Evolutionary conservation across 1,284 basidiomycete genomes (phyloP).

Genomic region (Fomitopsis palustris): DNA sequence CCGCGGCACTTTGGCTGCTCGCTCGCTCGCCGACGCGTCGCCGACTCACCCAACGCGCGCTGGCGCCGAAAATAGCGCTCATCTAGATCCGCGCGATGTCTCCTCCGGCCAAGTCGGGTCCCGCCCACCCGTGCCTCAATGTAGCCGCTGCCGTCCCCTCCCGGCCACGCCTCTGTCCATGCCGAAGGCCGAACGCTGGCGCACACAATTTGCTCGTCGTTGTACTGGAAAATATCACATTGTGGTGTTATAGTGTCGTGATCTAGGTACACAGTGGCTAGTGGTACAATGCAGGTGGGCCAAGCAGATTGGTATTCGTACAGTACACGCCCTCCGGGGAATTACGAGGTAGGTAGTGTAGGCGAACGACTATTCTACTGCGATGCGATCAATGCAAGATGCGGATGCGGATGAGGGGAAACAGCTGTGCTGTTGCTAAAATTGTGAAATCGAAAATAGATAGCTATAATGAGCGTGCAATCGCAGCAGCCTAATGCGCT

Average conservation of each 20-base stretch:
- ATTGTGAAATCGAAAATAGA: neutral
- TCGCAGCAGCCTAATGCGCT: neutral
- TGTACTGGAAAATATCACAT: neutral
- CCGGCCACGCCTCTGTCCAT: neutral
- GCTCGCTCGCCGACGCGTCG: neutral
- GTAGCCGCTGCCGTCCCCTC: neutral
- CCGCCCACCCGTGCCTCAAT: neutral
- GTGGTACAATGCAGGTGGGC: neutral
- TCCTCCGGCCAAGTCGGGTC: neutral
- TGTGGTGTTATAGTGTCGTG: neutral
- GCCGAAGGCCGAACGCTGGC: neutral
- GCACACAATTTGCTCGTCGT: neutral
- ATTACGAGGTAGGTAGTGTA: neutral
- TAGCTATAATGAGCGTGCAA: constrained; percentile 1
- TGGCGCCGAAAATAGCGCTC: neutral
- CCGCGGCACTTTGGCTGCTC: neutral
- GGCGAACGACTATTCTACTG: neutral
- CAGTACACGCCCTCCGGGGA: neutral
- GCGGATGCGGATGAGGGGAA: neutral
- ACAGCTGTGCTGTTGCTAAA: neutral
- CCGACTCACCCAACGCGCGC: neutral
- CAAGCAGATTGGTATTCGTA: neutral
- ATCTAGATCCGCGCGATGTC: neutral
- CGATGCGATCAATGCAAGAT: neutral
- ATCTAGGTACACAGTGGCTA: neutral